A percentile compares a stretch with the other conserved stretches of the same genome.
These are phyloP conservation scores for Yarrowia yakushimensis DNA, from an alignment of 805 yeast species.

Conservation along the genomic window DNA sequence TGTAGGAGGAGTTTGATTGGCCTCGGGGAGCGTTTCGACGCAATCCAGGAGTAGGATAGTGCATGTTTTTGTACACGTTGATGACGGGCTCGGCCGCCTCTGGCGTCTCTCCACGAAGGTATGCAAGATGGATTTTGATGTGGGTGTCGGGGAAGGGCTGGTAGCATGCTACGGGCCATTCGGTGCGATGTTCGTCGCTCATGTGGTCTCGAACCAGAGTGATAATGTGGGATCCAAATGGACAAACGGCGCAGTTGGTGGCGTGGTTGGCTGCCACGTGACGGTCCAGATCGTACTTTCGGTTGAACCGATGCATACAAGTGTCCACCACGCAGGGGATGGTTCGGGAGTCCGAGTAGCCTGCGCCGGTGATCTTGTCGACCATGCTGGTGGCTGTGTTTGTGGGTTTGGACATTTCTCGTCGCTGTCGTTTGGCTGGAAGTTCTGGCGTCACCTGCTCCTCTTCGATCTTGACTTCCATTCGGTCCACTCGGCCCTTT, in stretches of 20 bases:
- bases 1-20: not conserved
- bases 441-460: not conserved
- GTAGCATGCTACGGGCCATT: slow-evolving; percentile 14
- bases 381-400: slow-evolving; percentile 35
- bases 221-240: not conserved
- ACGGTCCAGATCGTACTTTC: slow-evolving; percentile 42
- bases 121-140: slow-evolving; percentile 1
- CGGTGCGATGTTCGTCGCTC: slow-evolving; percentile 1
- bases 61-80: not conserved
- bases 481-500: not conserved
- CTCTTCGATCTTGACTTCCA: not conserved
- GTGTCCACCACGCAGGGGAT: slow-evolving; percentile 36
- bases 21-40: slow-evolving; percentile 15
- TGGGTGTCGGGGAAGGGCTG: not conserved
- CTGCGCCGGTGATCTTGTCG: slow-evolving; percentile 40
- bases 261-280: slow-evolving; percentile 34
- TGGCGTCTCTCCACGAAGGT: slow-evolving; percentile 9
- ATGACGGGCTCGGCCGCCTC: not conserved
- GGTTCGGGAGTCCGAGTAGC: slow-evolving; percentile 35
- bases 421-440: not conserved
- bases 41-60: not conserved
- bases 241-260: not conserved
- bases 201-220: slow-evolving; percentile 9
- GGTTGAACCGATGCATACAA: slow-evolving; percentile 38
- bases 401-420: slow-evolving; percentile 26